Evolutionary conservation across 73 alveolate species (phyloP), one percentile per base, ranked within the genome.

Genomic region (Halteria grandinella): DNA sequence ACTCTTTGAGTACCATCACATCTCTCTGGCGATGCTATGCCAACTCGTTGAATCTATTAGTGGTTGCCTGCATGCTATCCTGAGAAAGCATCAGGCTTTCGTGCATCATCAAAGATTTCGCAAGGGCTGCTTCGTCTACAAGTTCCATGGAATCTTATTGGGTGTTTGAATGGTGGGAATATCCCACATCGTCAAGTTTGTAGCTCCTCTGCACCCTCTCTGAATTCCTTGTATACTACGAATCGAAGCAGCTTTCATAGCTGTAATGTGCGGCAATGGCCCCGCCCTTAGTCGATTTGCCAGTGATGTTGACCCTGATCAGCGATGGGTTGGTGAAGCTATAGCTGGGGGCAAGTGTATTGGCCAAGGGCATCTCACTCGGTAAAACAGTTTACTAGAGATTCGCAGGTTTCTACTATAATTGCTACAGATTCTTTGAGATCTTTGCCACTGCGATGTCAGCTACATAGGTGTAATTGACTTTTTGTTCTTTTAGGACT

Each of bases 241-340:
- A 1, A 60, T 60, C 77, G 15, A 5, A 6, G 8, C 18, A 36
- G 24, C 43, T 23, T 60, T 60, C 77, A 60, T 14, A 60, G 24
- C 48, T 6, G 12, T 5, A 39, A 31, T 24, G 43, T 37, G 43
- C 27, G 3, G 77, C n/a, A n/a, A n/a, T n/a, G n/a, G n/a, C n/a
- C n/a, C n/a, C n/a, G n/a, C n/a, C n/a, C n/a, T n/a, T 60, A 1
- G 77, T 55, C 15, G 37, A 60, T 39, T 60, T 59, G 18, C 77
- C 77, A 32, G 55, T 60, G 1, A 60, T 60, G 27, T 60, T 60
- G 10, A 60, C 43, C 24, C 43, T 60, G 10, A 60, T 60, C 1
- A 37, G n/a, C 15, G 15, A 5, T 6, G 77, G 53, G 43, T 60
- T 60, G 10, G 15, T 34, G 24, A 25, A 60, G 31, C 74, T 33